Base-by-base conservation (phyloP, 768 basidiomycete species). In the Pulveroboletus sp. region DNA sequence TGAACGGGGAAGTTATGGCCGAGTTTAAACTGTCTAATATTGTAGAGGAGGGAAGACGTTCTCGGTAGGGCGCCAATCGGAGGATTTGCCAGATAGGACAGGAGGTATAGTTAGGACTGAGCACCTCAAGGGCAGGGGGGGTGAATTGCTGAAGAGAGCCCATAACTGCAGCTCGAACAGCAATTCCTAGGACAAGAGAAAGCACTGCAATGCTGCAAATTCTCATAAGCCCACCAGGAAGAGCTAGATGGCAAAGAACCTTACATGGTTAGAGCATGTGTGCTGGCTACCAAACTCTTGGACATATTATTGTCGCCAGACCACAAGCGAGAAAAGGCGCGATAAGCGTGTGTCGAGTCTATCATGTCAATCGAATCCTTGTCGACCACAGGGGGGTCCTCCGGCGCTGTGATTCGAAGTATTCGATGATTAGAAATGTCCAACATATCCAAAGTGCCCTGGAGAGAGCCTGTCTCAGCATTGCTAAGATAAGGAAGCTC, bases 211-310 rank as follows among this genome's bases (percentile, higher is more conserved):
- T 76, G 42, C 86, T 89, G 54, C n/a, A 40, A 27, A 52, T 38
- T 44, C 24, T 26, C 27, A 46, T 62, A 21, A 60, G 60, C 44
- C 11, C 48, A 27, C 37, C 15, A 35, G 48, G 31, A 39, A 54
- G 3, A 51, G 57, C 36, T 55, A 41, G 24, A 17, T 46, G 39
- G 46, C 27, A 49, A 61, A 8, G 37, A 47, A 46, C 37, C 82
- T n/a, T 72, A 88, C 86, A 89, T 69, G 18, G 83, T 85, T 42
- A 83, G 71, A 32, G 84, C 74, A 59, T 83, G 79, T 41, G 76
- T 71, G 24, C 81, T 73, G 43, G 71, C 72, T n/a, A 77, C 68
- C 26, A 73, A 51, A 40, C 68, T 63, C 62, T 70, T 76, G 45
- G 61, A 32, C 31, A 54, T 37, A 15, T 61, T 58, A 27, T 68